Conservation (phyloP, 768 basidiomycete genomes). For the Clitopilus hobsonii region DNA sequence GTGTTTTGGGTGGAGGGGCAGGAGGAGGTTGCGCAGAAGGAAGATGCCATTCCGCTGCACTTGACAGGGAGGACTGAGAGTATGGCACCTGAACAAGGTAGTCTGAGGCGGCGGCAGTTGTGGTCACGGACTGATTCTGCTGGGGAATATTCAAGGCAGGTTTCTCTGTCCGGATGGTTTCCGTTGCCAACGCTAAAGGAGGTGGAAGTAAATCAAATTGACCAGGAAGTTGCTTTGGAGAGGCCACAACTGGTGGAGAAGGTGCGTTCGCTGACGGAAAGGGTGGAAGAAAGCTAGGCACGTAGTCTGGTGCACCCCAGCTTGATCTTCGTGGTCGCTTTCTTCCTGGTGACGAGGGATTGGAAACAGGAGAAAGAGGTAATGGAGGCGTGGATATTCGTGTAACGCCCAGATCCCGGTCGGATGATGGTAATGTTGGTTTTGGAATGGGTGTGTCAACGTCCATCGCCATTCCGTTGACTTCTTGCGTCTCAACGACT, state of each 20-base stretch:
- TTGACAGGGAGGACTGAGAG: slow-evolving; percentile 63
- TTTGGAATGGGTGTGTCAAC: slow-evolving; percentile 17
- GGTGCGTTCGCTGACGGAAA: slow-evolving; percentile 43
- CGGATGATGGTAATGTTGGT: slow-evolving; percentile 10
- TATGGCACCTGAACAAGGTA: slow-evolving; percentile 73
- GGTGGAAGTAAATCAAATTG: slow-evolving; percentile 20
- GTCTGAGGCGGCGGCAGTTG: slow-evolving; percentile 52
- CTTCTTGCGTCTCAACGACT: slow-evolving; percentile 23
- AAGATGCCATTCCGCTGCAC: slow-evolving; percentile 66
- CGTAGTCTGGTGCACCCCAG: slow-evolving; percentile 60
- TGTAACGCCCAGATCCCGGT: slow-evolving; percentile 23
- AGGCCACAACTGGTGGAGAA: slow-evolving; percentile 28
- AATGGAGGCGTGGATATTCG: slow-evolving; percentile 33
- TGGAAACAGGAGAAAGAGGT: slow-evolving; percentile 55
- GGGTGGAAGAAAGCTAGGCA: slow-evolving; percentile 66
- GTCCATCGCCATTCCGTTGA: slow-evolving; percentile 23
- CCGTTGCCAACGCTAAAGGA: slow-evolving; percentile 23
- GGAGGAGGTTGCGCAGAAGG: slow-evolving; percentile 34
- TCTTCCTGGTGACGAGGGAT: slow-evolving; percentile 48
- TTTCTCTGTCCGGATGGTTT: slow-evolving; percentile 30
- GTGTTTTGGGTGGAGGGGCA: slow-evolving; percentile 12
- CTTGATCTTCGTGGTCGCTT: slow-evolving; percentile 53
- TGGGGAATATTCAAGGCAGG: slow-evolving; percentile 34
- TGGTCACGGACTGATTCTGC: slow-evolving; percentile 32
- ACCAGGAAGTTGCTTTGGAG: slow-evolving; percentile 27